These are phyloP conservation scores for Ganoderma boninense DNA, from an alignment of 1,284 basidiomycete species.

Conservation along the genomic window DNA sequence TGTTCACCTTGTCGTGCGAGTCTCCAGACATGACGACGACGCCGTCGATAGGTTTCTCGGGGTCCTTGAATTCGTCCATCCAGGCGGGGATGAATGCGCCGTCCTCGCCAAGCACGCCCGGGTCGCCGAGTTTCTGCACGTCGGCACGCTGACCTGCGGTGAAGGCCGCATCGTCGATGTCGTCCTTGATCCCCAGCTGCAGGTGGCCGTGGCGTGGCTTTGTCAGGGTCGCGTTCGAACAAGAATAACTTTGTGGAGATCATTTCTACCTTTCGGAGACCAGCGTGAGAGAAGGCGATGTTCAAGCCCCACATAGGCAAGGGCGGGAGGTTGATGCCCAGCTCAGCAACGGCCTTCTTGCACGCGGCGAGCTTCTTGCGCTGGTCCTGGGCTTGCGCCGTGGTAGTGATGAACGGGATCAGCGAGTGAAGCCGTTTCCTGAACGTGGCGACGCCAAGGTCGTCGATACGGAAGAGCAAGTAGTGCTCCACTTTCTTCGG, in stretches of 20 bases:
- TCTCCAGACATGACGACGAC: no score
- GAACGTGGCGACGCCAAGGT: slow-evolving; percentile 37
- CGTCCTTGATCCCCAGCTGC: slow-evolving; percentile 45
- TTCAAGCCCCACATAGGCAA: slow-evolving; percentile 35
- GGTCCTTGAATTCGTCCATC: no score
- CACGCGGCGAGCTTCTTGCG: slow-evolving; percentile 24
- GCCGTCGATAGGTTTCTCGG: no score
- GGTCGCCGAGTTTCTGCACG: slow-evolving; percentile 37
- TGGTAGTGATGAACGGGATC: slow-evolving; percentile 44
- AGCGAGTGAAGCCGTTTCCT: slow-evolving; percentile 39
- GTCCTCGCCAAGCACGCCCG: slow-evolving; percentile 19
- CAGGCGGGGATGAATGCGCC: no score
- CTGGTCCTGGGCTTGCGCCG: slow-evolving; percentile 32
- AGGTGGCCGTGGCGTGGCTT: slow-evolving; percentile 17
- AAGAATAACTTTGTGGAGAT: no score
- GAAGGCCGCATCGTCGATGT: slow-evolving; percentile 45
- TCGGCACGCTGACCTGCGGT: slow-evolving; percentile 42
- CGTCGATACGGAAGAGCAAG: slow-evolving; percentile 50
- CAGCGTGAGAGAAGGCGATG: slow-evolving; percentile 44
- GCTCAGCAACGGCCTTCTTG: slow-evolving; percentile 29
- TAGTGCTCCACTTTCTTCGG: slow-evolving; percentile 53
- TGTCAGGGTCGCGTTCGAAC: background rate
- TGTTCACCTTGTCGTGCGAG: no score
- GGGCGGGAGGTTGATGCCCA: slow-evolving; percentile 20
- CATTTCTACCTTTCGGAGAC: slow-evolving; percentile 37